phyloP scores from a whole-genome alignment of 2,329 filamentous ascomycete species.

The Cytospora schulzeri region DNA sequence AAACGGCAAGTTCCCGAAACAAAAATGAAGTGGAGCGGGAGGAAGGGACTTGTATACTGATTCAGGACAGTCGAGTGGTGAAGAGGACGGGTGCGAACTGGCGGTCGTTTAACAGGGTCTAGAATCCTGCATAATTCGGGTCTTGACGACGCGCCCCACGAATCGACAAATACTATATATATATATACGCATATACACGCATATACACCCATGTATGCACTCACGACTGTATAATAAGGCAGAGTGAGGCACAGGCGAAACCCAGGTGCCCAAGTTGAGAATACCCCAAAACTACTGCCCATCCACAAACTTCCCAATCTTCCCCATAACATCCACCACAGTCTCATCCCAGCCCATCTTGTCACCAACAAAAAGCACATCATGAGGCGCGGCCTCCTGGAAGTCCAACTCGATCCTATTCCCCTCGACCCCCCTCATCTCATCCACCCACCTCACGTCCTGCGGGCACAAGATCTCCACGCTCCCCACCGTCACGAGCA shows the following conservation, averaged over 20 bases:
- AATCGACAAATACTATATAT: too few relatives aligned
- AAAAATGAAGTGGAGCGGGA: not conserved
- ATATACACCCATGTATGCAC: too few relatives aligned
- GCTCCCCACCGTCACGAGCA: constrained; percentile 45
- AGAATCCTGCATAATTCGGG: too few relatives aligned
- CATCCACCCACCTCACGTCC: constrained; percentile 39
- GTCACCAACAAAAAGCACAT: constrained; percentile 43
- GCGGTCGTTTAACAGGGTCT: too few relatives aligned
- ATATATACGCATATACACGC: too few relatives aligned
- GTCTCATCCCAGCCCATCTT: constrained; percentile 42
- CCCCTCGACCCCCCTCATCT: constrained; percentile 40
- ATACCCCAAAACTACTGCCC: not conserved
- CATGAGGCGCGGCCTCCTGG: constrained; percentile 44
- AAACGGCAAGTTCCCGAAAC: too few relatives aligned
- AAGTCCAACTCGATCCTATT: constrained; percentile 44
- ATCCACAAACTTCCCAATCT: constrained; percentile 19
- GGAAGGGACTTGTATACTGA: not conserved
- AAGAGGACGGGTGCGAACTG: too few relatives aligned
- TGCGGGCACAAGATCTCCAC: constrained; percentile 46
- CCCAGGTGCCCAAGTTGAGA: too few relatives aligned
- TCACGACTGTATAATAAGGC: too few relatives aligned
- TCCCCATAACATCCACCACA: not conserved
- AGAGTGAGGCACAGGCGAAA: not conserved
- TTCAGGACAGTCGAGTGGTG: too few relatives aligned
- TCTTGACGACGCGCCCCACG: too few relatives aligned